phyloP scores from a whole-genome alignment of 495 filamentous ascomycete genomes.

The Aspergillus olivimuriae region DNA sequence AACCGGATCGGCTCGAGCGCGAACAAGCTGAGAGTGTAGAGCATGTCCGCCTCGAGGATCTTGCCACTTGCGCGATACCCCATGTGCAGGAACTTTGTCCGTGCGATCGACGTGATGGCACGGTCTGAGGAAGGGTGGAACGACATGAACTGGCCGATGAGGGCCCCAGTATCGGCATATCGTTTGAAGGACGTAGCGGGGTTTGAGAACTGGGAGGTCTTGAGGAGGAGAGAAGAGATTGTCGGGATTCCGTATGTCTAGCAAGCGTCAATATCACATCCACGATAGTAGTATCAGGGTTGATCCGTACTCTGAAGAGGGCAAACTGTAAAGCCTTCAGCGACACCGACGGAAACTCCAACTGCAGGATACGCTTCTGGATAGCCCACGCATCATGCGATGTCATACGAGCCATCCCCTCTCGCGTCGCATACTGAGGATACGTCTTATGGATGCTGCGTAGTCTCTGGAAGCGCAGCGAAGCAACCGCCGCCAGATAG shows the following conservation, averaged over 20 bases:
- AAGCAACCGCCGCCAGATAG: conserved; percentile 19
- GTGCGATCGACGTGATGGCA: conserved; percentile 47
- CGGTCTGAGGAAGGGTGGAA: conserved; percentile 44
- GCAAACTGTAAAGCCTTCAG: conserved; percentile 55
- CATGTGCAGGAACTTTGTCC: conserved; percentile 61
- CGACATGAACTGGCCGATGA: conserved; percentile 51
- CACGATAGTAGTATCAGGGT: too few species aligned
- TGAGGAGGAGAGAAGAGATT: conserved; percentile 51
- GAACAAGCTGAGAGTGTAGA: conserved; percentile 60
- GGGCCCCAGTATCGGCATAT: conserved; percentile 54
- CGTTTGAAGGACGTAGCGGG: conserved; percentile 47
- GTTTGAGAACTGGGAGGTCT: conserved; percentile 51
- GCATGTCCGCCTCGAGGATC: conserved; percentile 56
- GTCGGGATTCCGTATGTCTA: conserved; percentile 63
- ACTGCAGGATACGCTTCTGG: conserved; percentile 37
- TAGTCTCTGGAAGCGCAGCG: conserved; percentile 43
- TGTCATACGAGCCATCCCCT: conserved; percentile 50
- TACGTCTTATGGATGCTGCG: conserved; percentile 35
- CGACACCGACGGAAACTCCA: conserved; percentile 51
- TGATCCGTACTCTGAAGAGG: conserved; percentile 45
- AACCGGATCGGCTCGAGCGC: conserved; percentile 53
- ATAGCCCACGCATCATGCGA: conserved; percentile 52
- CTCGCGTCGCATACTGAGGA: conserved; percentile 38
- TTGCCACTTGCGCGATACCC: conserved; percentile 49
- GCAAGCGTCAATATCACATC: neutral